phyloP scores from a whole-genome alignment of 306 rosid genomes.

The Prunus mira region DNA sequence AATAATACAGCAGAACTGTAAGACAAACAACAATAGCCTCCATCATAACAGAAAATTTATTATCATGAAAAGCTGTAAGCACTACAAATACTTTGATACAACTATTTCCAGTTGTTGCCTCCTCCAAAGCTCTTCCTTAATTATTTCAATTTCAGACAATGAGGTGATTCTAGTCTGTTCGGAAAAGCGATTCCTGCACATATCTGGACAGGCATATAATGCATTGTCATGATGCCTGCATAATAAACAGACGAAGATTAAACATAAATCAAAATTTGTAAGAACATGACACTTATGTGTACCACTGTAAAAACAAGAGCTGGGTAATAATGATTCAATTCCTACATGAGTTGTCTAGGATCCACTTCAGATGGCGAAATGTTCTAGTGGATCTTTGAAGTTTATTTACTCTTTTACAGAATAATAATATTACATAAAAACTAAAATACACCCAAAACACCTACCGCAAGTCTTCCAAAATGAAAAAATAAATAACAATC shows the following conservation, averaged over 20 bases:
- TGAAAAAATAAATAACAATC: no score
- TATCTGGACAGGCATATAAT: not conserved
- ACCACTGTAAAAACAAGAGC: no score
- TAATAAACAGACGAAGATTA: not conserved
- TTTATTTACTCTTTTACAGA: no score
- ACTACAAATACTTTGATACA: not conserved
- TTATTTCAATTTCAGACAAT: not conserved
- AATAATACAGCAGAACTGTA: not conserved
- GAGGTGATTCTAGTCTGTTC: not conserved
- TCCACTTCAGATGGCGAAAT: no score
- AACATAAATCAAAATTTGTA: not conserved
- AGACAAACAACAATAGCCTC: not conserved
- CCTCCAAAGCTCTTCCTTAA: not conserved
- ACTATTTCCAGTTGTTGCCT: not conserved
- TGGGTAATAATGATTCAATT: no score
- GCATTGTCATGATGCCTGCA: not conserved
- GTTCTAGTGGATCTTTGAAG: no score
- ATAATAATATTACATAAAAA: no score
- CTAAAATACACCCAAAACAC: no score
- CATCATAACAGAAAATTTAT: not conserved
- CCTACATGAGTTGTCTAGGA: no score
- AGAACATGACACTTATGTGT: no score
- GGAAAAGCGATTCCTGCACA: not conserved
- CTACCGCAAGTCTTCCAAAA: no score
- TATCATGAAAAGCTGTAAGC: not conserved